Percentiles rank a stretch among this genome's conserved stretches.
Conservation (phyloP, 2,329 filamentous ascomycete species). For the Penicillium fuscoglaucum region DNA sequence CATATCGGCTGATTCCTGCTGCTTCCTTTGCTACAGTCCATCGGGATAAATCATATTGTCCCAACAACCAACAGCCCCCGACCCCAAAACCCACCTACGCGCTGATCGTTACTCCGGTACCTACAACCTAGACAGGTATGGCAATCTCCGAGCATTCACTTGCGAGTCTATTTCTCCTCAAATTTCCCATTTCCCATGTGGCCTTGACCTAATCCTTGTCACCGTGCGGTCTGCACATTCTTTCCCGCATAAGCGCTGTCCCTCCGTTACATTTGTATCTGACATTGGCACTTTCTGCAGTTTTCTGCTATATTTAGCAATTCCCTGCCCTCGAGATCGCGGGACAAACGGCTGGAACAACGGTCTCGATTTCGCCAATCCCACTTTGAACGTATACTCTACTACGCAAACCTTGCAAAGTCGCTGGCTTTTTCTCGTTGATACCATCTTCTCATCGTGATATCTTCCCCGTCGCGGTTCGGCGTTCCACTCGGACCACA, state of each 20-base stretch:
- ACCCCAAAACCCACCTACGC: conserved; percentile 3
- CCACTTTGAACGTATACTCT: neutral
- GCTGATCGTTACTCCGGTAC: conserved; percentile 29
- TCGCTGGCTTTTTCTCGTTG: neutral
- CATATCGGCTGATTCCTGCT: conserved; percentile 8
- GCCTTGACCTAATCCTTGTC: conserved; percentile 3
- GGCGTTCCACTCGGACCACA: conserved; percentile 14
- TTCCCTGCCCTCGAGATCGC: conserved; percentile 24
- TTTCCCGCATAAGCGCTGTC: conserved; percentile 22
- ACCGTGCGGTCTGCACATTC: conserved; percentile 4
- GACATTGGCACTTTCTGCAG: conserved; percentile 28
- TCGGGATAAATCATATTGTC: neutral
- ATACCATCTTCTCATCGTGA: conserved; percentile 12
- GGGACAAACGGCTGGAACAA: conserved; percentile 27
- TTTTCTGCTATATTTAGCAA: conserved; percentile 41
- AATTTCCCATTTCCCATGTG: conserved; percentile 1
- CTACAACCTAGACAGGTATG: conserved; percentile 20
- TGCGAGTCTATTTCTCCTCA: conserved; percentile 9
- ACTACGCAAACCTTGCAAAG: neutral
- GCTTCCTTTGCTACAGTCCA: conserved; percentile 5
- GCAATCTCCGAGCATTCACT: conserved; percentile 18
- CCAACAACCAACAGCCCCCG: neutral
- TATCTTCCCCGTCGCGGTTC: conserved; percentile 12
- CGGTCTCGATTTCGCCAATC: conserved; percentile 14
- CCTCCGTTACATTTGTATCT: conserved; percentile 26